phyloP scores from a whole-genome alignment of 2,329 filamentous ascomycete species.

The Alternaria consortialis region DNA sequence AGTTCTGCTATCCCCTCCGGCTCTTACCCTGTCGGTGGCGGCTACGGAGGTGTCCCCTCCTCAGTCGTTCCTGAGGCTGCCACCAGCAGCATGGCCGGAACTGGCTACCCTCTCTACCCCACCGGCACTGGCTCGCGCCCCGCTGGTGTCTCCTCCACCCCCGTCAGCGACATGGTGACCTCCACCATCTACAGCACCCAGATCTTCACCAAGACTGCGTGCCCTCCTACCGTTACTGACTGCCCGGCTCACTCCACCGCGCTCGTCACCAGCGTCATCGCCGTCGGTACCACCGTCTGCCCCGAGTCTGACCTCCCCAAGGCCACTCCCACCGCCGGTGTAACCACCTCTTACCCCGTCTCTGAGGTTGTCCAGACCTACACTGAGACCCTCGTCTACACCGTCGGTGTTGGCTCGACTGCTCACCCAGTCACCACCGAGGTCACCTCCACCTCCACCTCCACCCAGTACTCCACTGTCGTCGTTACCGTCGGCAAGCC shows the following conservation, averaged over 20 bases:
- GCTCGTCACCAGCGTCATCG: slow-evolving; percentile 52
- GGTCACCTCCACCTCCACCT: slow-evolving; percentile 42
- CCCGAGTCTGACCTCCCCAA: slow-evolving; percentile 36
- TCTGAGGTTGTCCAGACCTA: slow-evolving; percentile 45
- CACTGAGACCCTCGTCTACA: slow-evolving; percentile 56
- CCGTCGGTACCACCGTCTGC: slow-evolving; percentile 57
- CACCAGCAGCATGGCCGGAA: slow-evolving; percentile 10
- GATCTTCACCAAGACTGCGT: slow-evolving; percentile 46
- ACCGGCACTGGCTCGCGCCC: slow-evolving; percentile 44
- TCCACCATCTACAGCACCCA: slow-evolving; percentile 57
- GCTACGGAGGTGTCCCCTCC: not conserved
- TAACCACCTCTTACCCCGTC: slow-evolving; percentile 31
- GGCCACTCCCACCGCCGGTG: slow-evolving; percentile 22
- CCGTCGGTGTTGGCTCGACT: slow-evolving; percentile 51
- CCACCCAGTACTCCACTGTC: slow-evolving; percentile 46
- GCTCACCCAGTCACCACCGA: slow-evolving; percentile 57
- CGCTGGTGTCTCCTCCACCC: slow-evolving; percentile 41
- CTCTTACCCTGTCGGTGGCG: slow-evolving; percentile 7
- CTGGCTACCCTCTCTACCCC: slow-evolving; percentile 30
- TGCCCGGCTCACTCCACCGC: slow-evolving; percentile 36
- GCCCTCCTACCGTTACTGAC: slow-evolving; percentile 16
- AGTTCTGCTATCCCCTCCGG: slow-evolving; percentile 36
- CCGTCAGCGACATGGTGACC: slow-evolving; percentile 50
- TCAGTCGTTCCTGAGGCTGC: slow-evolving; percentile 10
- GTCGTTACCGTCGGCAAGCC: slow-evolving; percentile 33